phyloP scores from a whole-genome alignment of 139 green algal species.

The Desmodesmus armatus region DNA sequence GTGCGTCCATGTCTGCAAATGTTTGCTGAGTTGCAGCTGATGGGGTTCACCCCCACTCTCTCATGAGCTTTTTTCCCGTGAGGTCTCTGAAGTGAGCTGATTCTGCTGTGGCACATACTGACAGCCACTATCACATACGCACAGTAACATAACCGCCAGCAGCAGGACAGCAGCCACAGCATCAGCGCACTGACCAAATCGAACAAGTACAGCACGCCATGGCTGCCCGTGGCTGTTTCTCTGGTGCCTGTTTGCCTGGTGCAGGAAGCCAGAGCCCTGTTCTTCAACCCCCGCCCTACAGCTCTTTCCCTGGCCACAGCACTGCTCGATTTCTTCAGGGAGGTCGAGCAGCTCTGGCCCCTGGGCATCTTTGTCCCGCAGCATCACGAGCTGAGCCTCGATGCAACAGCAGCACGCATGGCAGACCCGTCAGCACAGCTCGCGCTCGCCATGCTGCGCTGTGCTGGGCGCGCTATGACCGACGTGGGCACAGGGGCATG shows the following conservation, averaged over 20 bases:
- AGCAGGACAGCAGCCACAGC: background rate
- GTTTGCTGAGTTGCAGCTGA: background rate
- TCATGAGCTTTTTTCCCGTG: background rate
- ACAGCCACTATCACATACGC: background rate
- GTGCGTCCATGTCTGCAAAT: background rate
- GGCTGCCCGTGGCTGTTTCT: background rate
- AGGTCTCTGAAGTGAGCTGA: background rate
- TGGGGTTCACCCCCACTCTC: background rate
- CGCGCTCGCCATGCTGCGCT: constrained; percentile 5
- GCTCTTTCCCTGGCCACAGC: constrained; percentile 22
- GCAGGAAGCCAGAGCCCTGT: constrained; percentile 28
- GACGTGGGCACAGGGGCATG: background rate
- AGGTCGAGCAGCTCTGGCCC: background rate
- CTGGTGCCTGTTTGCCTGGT: background rate
- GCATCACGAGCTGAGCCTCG: background rate
- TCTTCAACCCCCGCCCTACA: constrained; percentile 23
- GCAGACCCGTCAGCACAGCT: constrained; percentile 33
- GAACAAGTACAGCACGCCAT: background rate
- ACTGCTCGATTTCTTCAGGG: constrained; percentile 6
- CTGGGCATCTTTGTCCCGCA: constrained; percentile 14
- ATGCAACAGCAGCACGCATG: background rate
- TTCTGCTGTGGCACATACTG: background rate
- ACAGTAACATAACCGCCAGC: background rate
- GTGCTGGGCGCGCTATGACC: background rate
- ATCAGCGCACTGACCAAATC: background rate